phyloP scores from a whole-genome alignment of 2,329 filamentous ascomycete species.

The Fusarium sp. region DNA sequence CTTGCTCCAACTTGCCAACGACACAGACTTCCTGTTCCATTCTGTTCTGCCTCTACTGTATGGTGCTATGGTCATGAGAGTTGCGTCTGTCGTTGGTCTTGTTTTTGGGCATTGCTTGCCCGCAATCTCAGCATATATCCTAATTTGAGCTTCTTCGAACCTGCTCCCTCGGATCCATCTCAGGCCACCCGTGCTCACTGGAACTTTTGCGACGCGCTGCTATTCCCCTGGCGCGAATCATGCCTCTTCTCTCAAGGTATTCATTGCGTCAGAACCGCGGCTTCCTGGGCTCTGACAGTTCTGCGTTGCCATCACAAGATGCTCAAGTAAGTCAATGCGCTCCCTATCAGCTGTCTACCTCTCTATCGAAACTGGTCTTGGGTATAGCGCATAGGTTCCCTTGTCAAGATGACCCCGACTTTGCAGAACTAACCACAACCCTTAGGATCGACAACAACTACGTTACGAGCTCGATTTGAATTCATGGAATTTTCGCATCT shows the following conservation, averaged over 20 bases:
- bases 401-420: conserved; percentile 14
- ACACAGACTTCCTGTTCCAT: conserved; percentile 7
- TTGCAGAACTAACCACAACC: conserved; percentile 23
- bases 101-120: conserved; percentile 33
- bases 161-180: conserved; percentile 15
- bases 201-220: conserved; percentile 39
- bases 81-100: conserved; percentile 9
- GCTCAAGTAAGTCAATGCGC: conserved; percentile 56
- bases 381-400: conserved; percentile 21
- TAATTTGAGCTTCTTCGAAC: conserved; percentile 16
- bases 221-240: conserved; percentile 39
- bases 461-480: conserved; percentile 67
- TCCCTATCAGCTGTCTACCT: conserved; percentile 9
- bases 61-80: conserved; percentile 39
- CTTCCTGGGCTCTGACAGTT: conserved; percentile 64
- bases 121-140: conserved; percentile 18
- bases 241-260: conserved; percentile 49
- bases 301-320: conserved; percentile 63
- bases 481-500: conserved; percentile 66
- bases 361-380: conserved; percentile 5
- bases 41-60: conserved; percentile 7
- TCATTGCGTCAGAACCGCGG: conserved; percentile 59
- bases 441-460: conserved; percentile 63
- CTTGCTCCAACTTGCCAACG: conserved; percentile 37
- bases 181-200: conserved; percentile 30